Evolutionary conservation across 805 yeast genomes (phyloP).

Genomic region (Nakazawaea siamensis): DNA sequence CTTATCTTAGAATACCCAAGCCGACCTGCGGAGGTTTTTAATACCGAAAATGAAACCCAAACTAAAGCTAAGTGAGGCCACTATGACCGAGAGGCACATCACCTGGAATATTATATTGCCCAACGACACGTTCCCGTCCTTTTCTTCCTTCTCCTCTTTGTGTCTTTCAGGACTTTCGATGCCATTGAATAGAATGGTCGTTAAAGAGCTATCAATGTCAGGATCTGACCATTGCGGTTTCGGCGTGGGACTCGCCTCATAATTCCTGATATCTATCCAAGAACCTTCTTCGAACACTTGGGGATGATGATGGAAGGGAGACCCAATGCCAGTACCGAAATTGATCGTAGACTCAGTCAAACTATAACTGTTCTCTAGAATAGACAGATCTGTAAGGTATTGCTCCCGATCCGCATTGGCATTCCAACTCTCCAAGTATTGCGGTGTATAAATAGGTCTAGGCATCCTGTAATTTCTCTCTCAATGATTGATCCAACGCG

Average conservation of each 20-base stretch:
- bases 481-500: too few species aligned
- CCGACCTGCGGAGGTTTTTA: background rate
- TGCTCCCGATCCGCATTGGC: constrained; percentile 8
- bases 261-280: too few species aligned
- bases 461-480: too few species aligned
- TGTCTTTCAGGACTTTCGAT: too few species aligned
- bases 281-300: too few species aligned
- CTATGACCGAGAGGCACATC: constrained; percentile 10
- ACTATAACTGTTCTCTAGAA: constrained; percentile 6
- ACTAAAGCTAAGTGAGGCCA: constrained; percentile 11
- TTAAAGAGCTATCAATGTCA: constrained; percentile 5
- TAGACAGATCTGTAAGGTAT: constrained; percentile 2
- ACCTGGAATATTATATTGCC: constrained; percentile 8
- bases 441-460: too few species aligned
- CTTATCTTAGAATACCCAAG: background rate
- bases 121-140: constrained; percentile 2
- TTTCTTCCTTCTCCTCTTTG: background rate
- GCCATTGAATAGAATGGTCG: constrained; percentile 7
- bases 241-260: too few species aligned
- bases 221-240: too few species aligned
- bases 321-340: too few species aligned
- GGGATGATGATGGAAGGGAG: too few species aligned
- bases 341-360: too few species aligned
- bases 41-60: constrained; percentile 11
- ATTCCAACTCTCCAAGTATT: constrained; percentile 7